Evolutionary conservation across 2,329 filamentous ascomycete genomes (phyloP).

Genomic region (Phaeoacremonium minimum): DNA sequence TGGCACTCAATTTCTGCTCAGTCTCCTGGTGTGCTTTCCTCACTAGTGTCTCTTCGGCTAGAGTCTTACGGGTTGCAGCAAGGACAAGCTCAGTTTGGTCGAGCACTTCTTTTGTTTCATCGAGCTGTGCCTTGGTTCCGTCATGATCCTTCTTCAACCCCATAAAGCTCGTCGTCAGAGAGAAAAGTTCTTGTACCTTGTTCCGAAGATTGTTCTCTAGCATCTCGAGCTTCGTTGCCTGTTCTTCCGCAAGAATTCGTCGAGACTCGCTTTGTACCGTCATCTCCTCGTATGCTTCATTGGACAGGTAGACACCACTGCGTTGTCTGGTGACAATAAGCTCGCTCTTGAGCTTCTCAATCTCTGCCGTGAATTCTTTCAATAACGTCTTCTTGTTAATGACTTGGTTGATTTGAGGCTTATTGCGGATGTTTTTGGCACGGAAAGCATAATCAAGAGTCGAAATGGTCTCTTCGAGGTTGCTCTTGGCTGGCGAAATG

Average conservation of each 20-base stretch:
- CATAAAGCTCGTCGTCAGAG: slow-evolving; percentile 81
- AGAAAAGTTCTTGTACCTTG: slow-evolving; percentile 89
- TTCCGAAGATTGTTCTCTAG: slow-evolving; percentile 87
- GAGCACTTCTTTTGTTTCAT: slow-evolving; percentile 75
- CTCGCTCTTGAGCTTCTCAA: slow-evolving; percentile 91
- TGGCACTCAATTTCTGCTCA: slow-evolving; percentile 67
- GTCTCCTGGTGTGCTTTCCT: slow-evolving; percentile 83
- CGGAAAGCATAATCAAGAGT: slow-evolving; percentile 97
- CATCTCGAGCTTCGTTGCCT: slow-evolving; percentile 85
- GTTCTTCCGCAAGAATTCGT: slow-evolving; percentile 86
- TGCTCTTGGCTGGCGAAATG: slow-evolving; percentile 88
- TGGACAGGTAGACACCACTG: slow-evolving; percentile 90
- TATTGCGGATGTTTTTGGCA: slow-evolving; percentile 97
- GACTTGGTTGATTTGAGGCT: slow-evolving; percentile 89
- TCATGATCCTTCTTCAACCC: slow-evolving; percentile 88
- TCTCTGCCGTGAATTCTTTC: slow-evolving; percentile 84
- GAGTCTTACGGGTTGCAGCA: slow-evolving; percentile 66
- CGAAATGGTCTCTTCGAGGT: slow-evolving; percentile 96
- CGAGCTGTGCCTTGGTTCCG: slow-evolving; percentile 63
- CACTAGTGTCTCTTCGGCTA: slow-evolving; percentile 75
- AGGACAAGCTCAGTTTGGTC: slow-evolving; percentile 87
- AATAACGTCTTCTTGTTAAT: slow-evolving; percentile 91
- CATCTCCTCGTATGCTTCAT: slow-evolving; percentile 86
- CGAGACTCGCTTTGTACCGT: slow-evolving; percentile 88
- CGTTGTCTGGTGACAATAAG: slow-evolving; percentile 88